Conservation (phyloP, 371 early-diverging fungal genomes). For the Haplosporangium sp. region DNA sequence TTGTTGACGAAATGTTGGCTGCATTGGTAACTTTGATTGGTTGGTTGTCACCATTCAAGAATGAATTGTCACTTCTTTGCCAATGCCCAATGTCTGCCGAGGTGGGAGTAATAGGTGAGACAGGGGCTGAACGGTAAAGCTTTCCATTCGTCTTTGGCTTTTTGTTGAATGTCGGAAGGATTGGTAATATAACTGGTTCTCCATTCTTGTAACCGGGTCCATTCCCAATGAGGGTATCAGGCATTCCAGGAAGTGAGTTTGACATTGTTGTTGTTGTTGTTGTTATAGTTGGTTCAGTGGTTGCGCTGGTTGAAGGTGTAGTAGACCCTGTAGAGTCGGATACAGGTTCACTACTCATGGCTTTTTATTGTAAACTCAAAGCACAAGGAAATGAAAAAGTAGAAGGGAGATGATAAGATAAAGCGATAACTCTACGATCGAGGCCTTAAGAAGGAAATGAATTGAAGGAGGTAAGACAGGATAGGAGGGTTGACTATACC, state of each 20-base stretch:
- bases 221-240: slow-evolving; percentile 43
- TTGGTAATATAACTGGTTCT: slow-evolving; percentile 44
- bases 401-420: not conserved
- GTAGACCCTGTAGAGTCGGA: slow-evolving; percentile 3
- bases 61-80: not conserved
- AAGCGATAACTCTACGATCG: not conserved
- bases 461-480: not conserved
- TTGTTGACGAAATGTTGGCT: slow-evolving; percentile 8
- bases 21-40: slow-evolving; percentile 14
- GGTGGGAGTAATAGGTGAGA: slow-evolving; percentile 12
- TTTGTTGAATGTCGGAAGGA: slow-evolving; percentile 44
- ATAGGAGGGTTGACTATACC: not conserved
- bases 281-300: not conserved
- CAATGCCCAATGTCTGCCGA: not conserved
- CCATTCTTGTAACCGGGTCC: slow-evolving; percentile 55
- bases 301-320: not conserved
- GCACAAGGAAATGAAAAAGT: not conserved
- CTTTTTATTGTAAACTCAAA: not conserved
- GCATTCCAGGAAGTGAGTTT: slow-evolving; percentile 31
- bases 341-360: not conserved
- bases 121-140: slow-evolving; percentile 14
- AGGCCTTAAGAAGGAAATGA: not conserved
- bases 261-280: not conserved
- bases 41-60: slow-evolving; percentile 12
- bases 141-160: slow-evolving; percentile 3